Evolutionary conservation across 257 asterid species (phyloP), one percentile per base, ranked within the genome.

Genomic region (Plantago ovata): DNA sequence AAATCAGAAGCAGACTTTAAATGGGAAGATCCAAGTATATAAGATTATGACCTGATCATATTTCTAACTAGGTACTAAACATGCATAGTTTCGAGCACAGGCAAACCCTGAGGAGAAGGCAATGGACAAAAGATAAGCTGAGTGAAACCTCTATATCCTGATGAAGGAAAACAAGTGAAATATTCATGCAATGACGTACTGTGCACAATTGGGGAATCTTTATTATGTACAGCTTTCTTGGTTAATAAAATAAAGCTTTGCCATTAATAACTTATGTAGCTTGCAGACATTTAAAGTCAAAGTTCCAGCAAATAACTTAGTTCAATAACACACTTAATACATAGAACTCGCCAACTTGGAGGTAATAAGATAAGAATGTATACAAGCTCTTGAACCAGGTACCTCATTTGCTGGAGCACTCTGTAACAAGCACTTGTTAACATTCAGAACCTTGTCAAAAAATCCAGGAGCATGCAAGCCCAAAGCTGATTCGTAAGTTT

Each of bases 391-490:
- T 20, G 60, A 51, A 51, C 61, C 39, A 58, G 45, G 42, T 74
- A 91, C 95, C 95, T 75, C 69, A 63, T 92, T 92, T 36, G 89
- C 95, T 49, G 86, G 75, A 61, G 81, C 87, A 68, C 96, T 80
- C 69, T 92, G 98, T 67, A 92, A 72, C 67, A 92, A 78, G 74
- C 98, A 92, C 69, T 80, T 82, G 48, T 78, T 50, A 50, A 92
- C 78, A 68, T 92, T 79, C 57, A 92, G 79, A 76, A 92, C 90
- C 85, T 88, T 92, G 73, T 92, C 96, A 61, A 75, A 92, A 78
- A 79, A 88, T 6, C 98, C 98, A 64, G 98, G 98, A 56, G 84
- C 95, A 74, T 92, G 98, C 75, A 92, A 74, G 57, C 98, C 98
- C 82, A 92, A 76, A 61, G 98, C 85, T 80, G 36, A 0, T 28